A percentile compares a stretch with the other conserved stretches of the same genome.
These are phyloP conservation scores for Rhizoclosmatium globosum DNA, from an alignment of 192 early-diverging fungal species.

Conservation along the genomic window DNA sequence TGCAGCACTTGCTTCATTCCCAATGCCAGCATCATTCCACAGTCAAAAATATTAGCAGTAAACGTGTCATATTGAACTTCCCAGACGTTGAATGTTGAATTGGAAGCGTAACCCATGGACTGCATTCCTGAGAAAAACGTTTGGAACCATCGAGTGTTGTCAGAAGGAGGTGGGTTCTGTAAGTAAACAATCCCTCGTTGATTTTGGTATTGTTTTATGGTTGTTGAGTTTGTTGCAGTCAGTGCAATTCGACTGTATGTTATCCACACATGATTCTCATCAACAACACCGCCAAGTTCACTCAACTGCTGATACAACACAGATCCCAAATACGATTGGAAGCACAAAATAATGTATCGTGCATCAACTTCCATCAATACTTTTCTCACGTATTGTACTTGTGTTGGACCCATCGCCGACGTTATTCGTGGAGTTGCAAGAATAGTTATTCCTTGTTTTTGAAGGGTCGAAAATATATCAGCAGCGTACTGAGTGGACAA, in stretches of 20 bases:
- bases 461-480: conserved; percentile 3
- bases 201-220: neutral
- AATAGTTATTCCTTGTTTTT: neutral
- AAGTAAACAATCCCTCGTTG: neutral
- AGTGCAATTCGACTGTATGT: neutral
- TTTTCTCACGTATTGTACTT: neutral
- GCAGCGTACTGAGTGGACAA: neutral
- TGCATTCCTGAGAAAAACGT: neutral
- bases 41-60: neutral
- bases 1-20: neutral
- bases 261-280: neutral
- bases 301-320: neutral
- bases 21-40: conserved; percentile 1
- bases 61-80: neutral
- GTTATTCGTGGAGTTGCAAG: neutral
- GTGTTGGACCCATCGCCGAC: neutral
- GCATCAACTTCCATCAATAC: neutral
- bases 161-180: neutral
- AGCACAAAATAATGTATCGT: neutral
- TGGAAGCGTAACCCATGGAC: neutral
- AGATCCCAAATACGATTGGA: neutral
- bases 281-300: neutral
- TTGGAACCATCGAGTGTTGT: neutral
- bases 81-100: neutral
- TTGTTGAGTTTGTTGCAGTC: neutral